phyloP scores from a whole-genome alignment of 73 alveolate genomes.

The Strombidium stylifer region DNA sequence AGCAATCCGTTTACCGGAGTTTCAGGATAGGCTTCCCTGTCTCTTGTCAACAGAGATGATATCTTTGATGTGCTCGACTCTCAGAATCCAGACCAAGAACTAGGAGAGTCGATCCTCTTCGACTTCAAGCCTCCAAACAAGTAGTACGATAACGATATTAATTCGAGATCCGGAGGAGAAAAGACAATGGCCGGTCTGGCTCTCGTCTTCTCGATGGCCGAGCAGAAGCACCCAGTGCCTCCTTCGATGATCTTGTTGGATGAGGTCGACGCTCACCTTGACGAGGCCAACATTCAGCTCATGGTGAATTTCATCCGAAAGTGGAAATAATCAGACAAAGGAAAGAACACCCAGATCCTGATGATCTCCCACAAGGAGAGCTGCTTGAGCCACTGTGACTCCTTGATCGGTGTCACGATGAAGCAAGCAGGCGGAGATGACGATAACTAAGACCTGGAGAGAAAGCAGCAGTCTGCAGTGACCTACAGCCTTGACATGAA shows the following conservation, averaged over 20 bases:
- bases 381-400: constrained; percentile 21
- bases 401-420: constrained; percentile 51
- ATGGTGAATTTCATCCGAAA: constrained; percentile 45
- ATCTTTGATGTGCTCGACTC: too few relatives aligned
- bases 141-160: constrained; percentile 80
- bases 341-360: constrained; percentile 33
- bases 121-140: constrained; percentile 93
- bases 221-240: constrained; percentile 80
- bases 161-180: constrained; percentile 93
- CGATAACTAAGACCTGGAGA: too few relatives aligned
- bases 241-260: constrained; percentile 81
- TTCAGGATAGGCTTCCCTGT: too few relatives aligned
- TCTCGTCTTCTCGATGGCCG: constrained; percentile 73
- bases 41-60: too few relatives aligned
- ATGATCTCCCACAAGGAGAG: constrained; percentile 52
- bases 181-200: constrained; percentile 92
- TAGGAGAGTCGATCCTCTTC: constrained; percentile 77
- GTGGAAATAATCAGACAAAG: too few relatives aligned
- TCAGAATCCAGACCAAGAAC: too few relatives aligned
- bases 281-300: constrained; percentile 67
- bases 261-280: constrained; percentile 95
- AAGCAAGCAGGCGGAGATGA: neutral
- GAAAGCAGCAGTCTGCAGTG: constrained; percentile 32
- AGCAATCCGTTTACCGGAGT: constrained; percentile 88
- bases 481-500: constrained; percentile 46